Conservation (phyloP, 2,329 filamentous ascomycete species). For the Colletotrichum spinosum region DNA sequence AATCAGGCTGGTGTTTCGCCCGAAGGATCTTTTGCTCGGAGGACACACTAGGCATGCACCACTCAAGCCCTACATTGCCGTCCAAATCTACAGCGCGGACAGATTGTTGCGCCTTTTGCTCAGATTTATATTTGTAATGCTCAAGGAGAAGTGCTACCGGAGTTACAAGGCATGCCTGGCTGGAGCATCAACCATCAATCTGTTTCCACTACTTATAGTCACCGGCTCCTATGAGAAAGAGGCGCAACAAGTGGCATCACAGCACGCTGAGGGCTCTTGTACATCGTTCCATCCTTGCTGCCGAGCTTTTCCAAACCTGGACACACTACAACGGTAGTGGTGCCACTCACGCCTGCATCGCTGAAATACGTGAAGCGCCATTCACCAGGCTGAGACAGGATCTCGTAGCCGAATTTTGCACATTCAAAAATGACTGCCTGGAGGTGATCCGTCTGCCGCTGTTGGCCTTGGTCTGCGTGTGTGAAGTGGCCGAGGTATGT, state of each 20-base stretch:
- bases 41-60: too few species aligned
- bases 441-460: constrained; percentile 52
- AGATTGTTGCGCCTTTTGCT: too few species aligned
- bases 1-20: too few species aligned
- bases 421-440: constrained; percentile 54
- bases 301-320: constrained; percentile 46
- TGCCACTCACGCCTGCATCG: background rate
- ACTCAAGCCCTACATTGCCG: too few species aligned
- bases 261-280: constrained; percentile 40
- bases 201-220: too few species aligned
- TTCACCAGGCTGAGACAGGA: constrained; percentile 57
- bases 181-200: too few species aligned
- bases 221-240: constrained; percentile 9
- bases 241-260: constrained; percentile 38
- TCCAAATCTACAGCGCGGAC: too few species aligned
- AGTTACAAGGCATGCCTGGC: background rate
- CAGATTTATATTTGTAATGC: too few species aligned
- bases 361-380: constrained; percentile 47
- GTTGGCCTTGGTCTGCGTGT: constrained; percentile 40
- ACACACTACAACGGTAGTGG: constrained; percentile 41
- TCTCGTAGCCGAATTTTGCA: constrained; percentile 53
- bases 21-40: too few species aligned
- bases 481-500: constrained; percentile 50
- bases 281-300: constrained; percentile 41
- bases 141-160: too few species aligned